Percentiles rank a stretch among this genome's conserved stretches.
These are phyloP conservation scores for Aspergillus tanneri DNA, from an alignment of 2,329 filamentous ascomycete genomes.

Conservation along the genomic window DNA sequence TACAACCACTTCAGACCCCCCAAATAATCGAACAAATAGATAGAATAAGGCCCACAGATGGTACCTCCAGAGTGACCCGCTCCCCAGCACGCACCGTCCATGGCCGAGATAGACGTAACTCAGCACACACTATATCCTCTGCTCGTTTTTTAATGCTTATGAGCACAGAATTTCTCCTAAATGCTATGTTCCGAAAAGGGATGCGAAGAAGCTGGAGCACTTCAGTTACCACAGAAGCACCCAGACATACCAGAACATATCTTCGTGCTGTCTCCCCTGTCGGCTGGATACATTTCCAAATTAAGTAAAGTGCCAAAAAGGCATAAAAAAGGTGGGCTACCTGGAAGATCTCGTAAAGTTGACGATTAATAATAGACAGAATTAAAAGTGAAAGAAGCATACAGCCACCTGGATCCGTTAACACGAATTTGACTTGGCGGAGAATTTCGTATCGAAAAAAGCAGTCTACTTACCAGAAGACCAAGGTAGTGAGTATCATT, in stretches of 20 bases:
- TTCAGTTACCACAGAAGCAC: background rate
- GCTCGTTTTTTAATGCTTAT: conserved; percentile 1
- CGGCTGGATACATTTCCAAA: conserved; percentile 1
- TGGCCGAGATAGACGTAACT: conserved; percentile 13
- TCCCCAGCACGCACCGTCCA: conserved; percentile 22
- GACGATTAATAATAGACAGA: background rate
- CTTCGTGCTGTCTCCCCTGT: background rate
- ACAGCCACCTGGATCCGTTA: background rate
- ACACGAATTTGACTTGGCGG: background rate
- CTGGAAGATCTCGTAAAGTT: conserved; percentile 3
- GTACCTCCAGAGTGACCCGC: conserved; percentile 22
- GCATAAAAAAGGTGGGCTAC: background rate
- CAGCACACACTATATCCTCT: conserved; percentile 9
- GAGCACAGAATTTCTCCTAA: conserved; percentile 4
- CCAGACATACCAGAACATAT: background rate
- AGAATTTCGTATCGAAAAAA: too few relatives aligned
- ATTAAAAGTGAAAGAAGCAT: conserved; percentile 6
- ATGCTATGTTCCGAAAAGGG: conserved; percentile 13
- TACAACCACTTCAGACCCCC: too few relatives aligned
- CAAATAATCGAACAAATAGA: too few relatives aligned
- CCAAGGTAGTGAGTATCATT: background rate
- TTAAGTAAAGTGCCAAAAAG: background rate
- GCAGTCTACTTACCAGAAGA: background rate
- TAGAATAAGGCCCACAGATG: conserved; percentile 21
- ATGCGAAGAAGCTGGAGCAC: conserved; percentile 3